These are phyloP conservation scores for Nowakowskiella sp. DNA, from an alignment of 192 early-diverging fungal genomes.

Conservation along the genomic window DNA sequence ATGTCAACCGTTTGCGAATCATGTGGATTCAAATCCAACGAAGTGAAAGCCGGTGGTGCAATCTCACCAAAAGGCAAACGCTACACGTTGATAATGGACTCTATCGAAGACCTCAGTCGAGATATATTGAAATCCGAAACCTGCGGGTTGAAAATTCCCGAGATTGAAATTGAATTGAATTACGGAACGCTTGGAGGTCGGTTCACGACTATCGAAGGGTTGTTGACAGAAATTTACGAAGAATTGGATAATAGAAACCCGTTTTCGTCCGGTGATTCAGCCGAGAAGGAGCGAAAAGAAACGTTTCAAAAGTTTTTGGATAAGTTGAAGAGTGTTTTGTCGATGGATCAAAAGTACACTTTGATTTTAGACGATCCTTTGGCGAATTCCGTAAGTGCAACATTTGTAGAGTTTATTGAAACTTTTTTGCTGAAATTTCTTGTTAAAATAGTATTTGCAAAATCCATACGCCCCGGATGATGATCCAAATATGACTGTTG, in stretches of 20 bases:
- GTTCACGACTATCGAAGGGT: slow-evolving; percentile 92
- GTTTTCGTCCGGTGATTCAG: slow-evolving; percentile 68
- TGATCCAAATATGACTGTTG: slow-evolving; percentile 86
- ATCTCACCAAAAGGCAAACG: slow-evolving; percentile 68
- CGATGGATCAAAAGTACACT: slow-evolving; percentile 42
- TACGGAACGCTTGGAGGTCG: slow-evolving; percentile 87
- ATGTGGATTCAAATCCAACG: slow-evolving; percentile 93
- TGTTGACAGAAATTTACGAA: slow-evolving; percentile 79
- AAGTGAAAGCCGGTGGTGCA: slow-evolving; percentile 90
- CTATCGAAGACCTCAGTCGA: slow-evolving; percentile 78
- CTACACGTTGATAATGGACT: slow-evolving; percentile 75
- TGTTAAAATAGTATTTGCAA: slow-evolving; percentile 33
- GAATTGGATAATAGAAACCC: slow-evolving; percentile 63
- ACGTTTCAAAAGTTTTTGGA: slow-evolving; percentile 62
- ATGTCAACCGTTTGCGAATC: slow-evolving; percentile 86
- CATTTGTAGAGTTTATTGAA: slow-evolving; percentile 1
- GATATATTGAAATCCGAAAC: slow-evolving; percentile 95
- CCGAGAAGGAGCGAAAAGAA: slow-evolving; percentile 34
- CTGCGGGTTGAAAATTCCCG: slow-evolving; percentile 81
- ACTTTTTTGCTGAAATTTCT: not conserved
- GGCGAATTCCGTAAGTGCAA: slow-evolving; percentile 54
- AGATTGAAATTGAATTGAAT: slow-evolving; percentile 77
- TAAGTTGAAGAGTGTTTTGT: slow-evolving; percentile 50
- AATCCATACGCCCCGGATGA: slow-evolving; percentile 90
- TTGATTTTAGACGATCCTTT: slow-evolving; percentile 88